Evolutionary conservation across 805 yeast species (phyloP).

Genomic region (Kazachstania martiniae): DNA sequence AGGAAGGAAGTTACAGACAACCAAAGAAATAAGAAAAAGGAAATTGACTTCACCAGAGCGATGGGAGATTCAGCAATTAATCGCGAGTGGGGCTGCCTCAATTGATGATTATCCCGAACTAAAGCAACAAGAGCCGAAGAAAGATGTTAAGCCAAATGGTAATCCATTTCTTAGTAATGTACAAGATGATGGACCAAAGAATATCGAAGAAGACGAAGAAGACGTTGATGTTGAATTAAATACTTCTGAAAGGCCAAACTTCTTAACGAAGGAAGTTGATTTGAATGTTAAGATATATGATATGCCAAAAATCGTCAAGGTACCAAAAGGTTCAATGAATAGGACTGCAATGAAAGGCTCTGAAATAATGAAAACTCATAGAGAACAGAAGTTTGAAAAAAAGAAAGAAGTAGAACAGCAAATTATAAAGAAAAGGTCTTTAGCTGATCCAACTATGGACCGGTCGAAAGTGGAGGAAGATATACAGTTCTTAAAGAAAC

Average conservation of each 20-base stretch:
- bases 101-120: slow-evolving; percentile 62
- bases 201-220: slow-evolving; percentile 19
- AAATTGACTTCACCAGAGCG: slow-evolving; percentile 75
- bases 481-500: slow-evolving; percentile 12
- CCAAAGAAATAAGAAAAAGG: slow-evolving; percentile 20
- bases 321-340: slow-evolving; percentile 70
- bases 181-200: slow-evolving; percentile 3
- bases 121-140: no score
- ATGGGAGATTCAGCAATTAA: slow-evolving; percentile 82
- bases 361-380: slow-evolving; percentile 48
- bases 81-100: slow-evolving; percentile 64
- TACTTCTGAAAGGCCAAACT: slow-evolving; percentile 53
- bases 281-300: slow-evolving; percentile 27
- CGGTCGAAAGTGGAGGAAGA: slow-evolving; percentile 6
- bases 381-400: slow-evolving; percentile 45
- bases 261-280: slow-evolving; percentile 41
- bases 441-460: slow-evolving; percentile 25
- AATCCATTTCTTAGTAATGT: slow-evolving; percentile 15
- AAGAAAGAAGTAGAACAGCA: slow-evolving; percentile 36
- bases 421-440: slow-evolving; percentile 20
- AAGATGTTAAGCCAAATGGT: slow-evolving; percentile 27
- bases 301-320: slow-evolving; percentile 49
- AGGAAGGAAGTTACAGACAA: slow-evolving; percentile 2
- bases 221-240: slow-evolving; percentile 67
- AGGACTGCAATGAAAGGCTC: slow-evolving; percentile 74